Conservation (phyloP, 768 basidiomycete species). For the Kwoniella bestiolae region DNA sequence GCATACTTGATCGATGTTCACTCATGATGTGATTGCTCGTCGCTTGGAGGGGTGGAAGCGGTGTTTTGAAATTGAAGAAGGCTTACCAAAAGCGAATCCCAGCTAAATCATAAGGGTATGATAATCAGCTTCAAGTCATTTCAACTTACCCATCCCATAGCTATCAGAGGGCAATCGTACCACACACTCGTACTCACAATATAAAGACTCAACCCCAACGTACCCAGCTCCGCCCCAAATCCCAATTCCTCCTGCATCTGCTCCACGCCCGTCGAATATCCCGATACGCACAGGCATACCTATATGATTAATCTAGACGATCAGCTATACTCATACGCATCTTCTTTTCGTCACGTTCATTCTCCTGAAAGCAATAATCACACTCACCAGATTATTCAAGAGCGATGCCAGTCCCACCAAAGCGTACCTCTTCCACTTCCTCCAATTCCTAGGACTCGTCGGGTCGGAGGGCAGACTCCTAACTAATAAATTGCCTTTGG, state of each 20-base stretch:
- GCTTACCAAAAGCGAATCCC: conserved; percentile 35
- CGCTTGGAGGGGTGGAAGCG: too few relatives aligned
- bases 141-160: not conserved
- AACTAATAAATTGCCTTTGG: conserved; percentile 32
- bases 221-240: conserved; percentile 34
- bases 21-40: too few relatives aligned
- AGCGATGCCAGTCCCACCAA: conserved; percentile 32
- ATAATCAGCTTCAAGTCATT: not conserved
- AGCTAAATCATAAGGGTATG: conserved; percentile 14
- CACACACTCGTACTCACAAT: conserved; percentile 33
- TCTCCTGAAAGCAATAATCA: not conserved
- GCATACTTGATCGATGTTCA: too few relatives aligned
- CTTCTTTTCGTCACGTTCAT: not conserved
- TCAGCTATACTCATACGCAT: too few relatives aligned
- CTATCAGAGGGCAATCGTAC: too few relatives aligned
- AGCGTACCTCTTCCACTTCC: conserved; percentile 38
- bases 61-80: too few relatives aligned
- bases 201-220: conserved; percentile 37
- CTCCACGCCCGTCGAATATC: conserved; percentile 37
- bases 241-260: conserved; percentile 40
- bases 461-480: conserved; percentile 26
- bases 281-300: conserved; percentile 39
- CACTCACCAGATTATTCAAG: conserved; percentile 40
- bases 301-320: not conserved
- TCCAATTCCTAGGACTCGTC: conserved; percentile 37